A percentile compares a stretch with the other conserved stretches of the same genome.
Conservation (phyloP, 495 filamentous ascomycete species). For the Penicillium fimorum region DNA sequence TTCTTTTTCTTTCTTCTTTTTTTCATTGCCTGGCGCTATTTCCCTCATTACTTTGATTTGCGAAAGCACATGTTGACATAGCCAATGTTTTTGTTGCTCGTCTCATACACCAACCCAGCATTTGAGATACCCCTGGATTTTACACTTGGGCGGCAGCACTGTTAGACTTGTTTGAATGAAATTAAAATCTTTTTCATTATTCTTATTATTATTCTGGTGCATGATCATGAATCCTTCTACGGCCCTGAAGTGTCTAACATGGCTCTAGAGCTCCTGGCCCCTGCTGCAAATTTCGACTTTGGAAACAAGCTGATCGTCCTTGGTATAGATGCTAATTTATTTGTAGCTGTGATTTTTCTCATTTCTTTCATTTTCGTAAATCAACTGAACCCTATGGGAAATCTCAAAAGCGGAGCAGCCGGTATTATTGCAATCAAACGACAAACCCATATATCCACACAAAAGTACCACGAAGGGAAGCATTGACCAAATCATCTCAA, state of each 20-base stretch:
- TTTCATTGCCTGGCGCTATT: conserved; percentile 23
- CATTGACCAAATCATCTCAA: not conserved
- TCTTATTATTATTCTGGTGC: not conserved
- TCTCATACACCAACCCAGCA: conserved; percentile 15
- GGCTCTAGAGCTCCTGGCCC: not conserved
- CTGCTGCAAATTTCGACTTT: too few relatives aligned
- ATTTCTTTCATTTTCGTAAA: not conserved
- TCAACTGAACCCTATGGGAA: not conserved
- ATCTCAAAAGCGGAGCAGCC: not conserved
- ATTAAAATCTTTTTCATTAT: not conserved
- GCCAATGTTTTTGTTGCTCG: conserved; percentile 6
- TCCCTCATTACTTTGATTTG: not conserved
- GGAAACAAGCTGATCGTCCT: too few relatives aligned
- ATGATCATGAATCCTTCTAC: not conserved
- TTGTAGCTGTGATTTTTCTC: too few relatives aligned
- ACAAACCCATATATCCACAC: not conserved
- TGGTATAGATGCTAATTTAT: too few relatives aligned
- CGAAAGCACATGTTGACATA: conserved; percentile 5
- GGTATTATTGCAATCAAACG: not conserved
- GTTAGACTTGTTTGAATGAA: conserved; percentile 14
- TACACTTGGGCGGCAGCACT: conserved; percentile 15
- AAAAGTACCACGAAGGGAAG: not conserved
- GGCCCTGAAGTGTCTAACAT: not conserved
- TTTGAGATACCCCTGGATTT: conserved; percentile 28
- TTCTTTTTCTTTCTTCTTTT: not conserved